Base-by-base conservation (phyloP, 2,329 filamentous ascomycete genomes). In the Emmonsiellopsis sp. region DNA sequence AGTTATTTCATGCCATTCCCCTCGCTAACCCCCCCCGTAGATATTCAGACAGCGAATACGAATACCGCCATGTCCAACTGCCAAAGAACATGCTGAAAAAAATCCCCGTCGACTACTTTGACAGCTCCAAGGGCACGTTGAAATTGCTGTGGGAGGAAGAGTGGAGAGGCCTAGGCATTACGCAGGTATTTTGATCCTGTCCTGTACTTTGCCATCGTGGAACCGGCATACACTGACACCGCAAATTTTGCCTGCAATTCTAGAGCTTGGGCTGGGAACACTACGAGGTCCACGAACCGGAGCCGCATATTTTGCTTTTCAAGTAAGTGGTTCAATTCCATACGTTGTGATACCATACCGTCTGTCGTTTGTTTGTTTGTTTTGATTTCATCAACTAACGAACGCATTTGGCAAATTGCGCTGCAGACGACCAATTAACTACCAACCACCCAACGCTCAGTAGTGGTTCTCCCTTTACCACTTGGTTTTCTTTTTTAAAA, bases 241-340 rank as follows among this genome's bases (percentile, higher is more conserved):
- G 2, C 44, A 26, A 9, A 16, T 50, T 34, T 26, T 35, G 38
- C 30, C 7, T 42, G 11, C 13, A 53, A 53, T 9, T 41, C 49
- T 68, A 97, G 91, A 97, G 92, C 77, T 78, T 98, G 65, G 93
- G 93, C 54, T 98, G 93, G 93, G 92, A 97, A 71, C 93, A 98
- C 72, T 98, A 98, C 70, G 93, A 98, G 73, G 93, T 98, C 52
- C 93, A 98, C 71, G 93, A 97, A 72, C 93, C 93, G 43, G 93
- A 98, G 75, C 93, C 93, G 60, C 93, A 98, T 71, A 98, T 98
- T 66, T 81, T 98, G 53, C 82, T 98, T 34, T 98, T 98, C 82
- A 98, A 98, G 92, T 54, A 52, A 50, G 51, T 52, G 16, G 40
- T 63, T 63, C 50, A 35, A 11, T 9, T 42, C 37, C 41, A 38